Base-by-base conservation (phyloP, 805 yeast species). In the Suhomyces sp. region DNA sequence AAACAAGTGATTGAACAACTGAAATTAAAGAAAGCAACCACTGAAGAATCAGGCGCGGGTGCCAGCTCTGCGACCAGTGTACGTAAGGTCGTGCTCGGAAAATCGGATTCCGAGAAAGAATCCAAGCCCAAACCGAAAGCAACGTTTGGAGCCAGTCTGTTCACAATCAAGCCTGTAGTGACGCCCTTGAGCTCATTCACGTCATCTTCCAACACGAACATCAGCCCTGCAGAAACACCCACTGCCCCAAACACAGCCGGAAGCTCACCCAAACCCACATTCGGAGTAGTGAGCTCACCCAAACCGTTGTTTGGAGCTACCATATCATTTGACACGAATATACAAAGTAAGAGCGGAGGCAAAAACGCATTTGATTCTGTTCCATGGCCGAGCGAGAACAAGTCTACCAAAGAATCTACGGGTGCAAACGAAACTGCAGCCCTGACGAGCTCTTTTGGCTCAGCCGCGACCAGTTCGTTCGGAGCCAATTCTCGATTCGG, bases 401-500 rank as follows among this genome's bases (percentile, higher is more conserved):
- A 37, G 4, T 33, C 57, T 7, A 29, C 12, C 3, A 27, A 27
- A 12, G 31, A 27, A 27, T 27, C 31, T 12, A 4, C 25, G 5
- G 29, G 17, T 7, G 29, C 44, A 17, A 12, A 15, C 17, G 44
- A 22, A 20, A 13, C 44, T 13, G 29, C 44, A 20, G 17, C 17
- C 7, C 27, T 24, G 12, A 13, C 41, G 20, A 21, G 41, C 17
- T 15, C 43, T 10, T 25, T 41, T 41, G 29, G 21, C 21, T 46
- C 44, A 9, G 49, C 55, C 47, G 31, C 54, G 44, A 43, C 50
- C 48, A 52, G 64, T 33, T 62, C 75, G 0, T 80, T 80, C 65
- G 84, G 84, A 0, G 65, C 80, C 3, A 68, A 70, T 31, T 68
- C 82, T 13, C 69, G 68, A 43, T 80, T 79, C 56, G 73, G 77